Evolutionary conservation across 352 stramenopile species (phyloP).

Genomic region (Globisporangium nodosum): DNA sequence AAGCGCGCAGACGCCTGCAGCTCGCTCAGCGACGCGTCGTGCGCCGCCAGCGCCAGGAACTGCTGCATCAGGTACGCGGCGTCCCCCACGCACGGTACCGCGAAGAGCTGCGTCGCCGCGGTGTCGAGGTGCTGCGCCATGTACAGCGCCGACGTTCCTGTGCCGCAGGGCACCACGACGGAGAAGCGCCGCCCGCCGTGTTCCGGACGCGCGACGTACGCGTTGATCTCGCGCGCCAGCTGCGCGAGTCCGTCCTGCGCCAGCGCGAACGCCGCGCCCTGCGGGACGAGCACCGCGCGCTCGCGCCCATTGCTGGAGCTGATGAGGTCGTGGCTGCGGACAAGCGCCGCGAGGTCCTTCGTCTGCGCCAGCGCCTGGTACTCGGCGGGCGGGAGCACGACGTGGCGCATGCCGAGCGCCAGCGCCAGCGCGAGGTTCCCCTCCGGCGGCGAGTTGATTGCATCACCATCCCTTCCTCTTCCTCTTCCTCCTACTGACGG

Average conservation of each 20-base stretch:
- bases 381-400: slow-evolving; percentile 30
- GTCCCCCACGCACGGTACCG: slow-evolving; percentile 72
- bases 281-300: slow-evolving; percentile 44
- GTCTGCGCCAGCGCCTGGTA: slow-evolving; percentile 44
- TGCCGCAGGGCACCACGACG: slow-evolving; percentile 69
- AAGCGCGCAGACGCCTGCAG: slow-evolving; percentile 1
- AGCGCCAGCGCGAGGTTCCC: slow-evolving; percentile 45
- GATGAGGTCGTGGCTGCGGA: neutral
- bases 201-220: slow-evolving; percentile 25
- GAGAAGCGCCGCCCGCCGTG: slow-evolving; percentile 29
- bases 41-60: slow-evolving; percentile 30
- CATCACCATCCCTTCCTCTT: too few relatives aligned
- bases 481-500: too few relatives aligned
- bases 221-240: slow-evolving; percentile 69
- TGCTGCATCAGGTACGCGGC: slow-evolving; percentile 50
- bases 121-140: slow-evolving; percentile 60
- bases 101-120: slow-evolving; percentile 33
- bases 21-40: slow-evolving; percentile 15
- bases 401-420: slow-evolving; percentile 61
- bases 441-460: too few relatives aligned
- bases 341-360: slow-evolving; percentile 28
- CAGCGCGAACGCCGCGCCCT: slow-evolving; percentile 61
- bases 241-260: slow-evolving; percentile 50
- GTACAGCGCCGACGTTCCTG: slow-evolving; percentile 75
- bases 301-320: neutral